A percentile compares a stretch with the other conserved stretches of the same genome.
These are phyloP conservation scores for Trichoderma koningiopsis DNA, from an alignment of 2,329 filamentous ascomycete species.

Conservation along the genomic window DNA sequence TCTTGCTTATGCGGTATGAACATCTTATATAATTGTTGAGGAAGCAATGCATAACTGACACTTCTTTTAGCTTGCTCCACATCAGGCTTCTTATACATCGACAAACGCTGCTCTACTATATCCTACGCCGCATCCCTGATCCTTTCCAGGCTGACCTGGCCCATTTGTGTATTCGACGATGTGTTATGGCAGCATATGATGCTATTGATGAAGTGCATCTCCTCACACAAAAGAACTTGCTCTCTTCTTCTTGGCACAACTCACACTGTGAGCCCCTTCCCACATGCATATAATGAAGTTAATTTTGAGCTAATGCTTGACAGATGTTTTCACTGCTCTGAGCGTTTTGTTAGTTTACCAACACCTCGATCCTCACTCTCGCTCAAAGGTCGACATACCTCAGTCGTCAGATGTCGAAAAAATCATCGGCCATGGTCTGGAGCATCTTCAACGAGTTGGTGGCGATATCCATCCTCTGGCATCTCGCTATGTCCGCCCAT, in stretches of 20 bases:
- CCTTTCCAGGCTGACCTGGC: constrained; percentile 9
- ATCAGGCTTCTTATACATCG: constrained; percentile 21
- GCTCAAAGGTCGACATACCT: constrained; percentile 6
- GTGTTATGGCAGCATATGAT: constrained; percentile 17
- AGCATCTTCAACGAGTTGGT: constrained; percentile 8
- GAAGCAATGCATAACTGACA: not conserved
- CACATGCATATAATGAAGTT: not conserved
- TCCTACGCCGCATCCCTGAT: constrained; percentile 11
- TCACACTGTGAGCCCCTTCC: constrained; percentile 5
- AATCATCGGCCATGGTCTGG: constrained; percentile 4
- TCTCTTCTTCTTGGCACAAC: constrained; percentile 23
- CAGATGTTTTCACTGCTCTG: constrained; percentile 19
- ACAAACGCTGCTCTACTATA: constrained; percentile 20
- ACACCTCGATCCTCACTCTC: constrained; percentile 7
- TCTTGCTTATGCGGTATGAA: constrained; percentile 19
- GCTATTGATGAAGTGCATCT: constrained; percentile 16
- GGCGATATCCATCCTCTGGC: constrained; percentile 17
- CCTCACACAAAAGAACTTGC: not conserved
- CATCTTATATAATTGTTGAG: not conserved
- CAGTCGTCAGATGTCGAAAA: not conserved
- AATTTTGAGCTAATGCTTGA: not conserved
- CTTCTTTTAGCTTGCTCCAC: constrained; percentile 6
- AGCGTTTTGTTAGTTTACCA: constrained; percentile 12
- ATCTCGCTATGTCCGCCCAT: constrained; percentile 16
- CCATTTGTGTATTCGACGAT: constrained; percentile 12